Percentiles rank a stretch among this genome's conserved stretches.
Evolutionary conservation across 176 grass and related monocot species (phyloP).

Genomic region (Oropetium thomaeum): DNA sequence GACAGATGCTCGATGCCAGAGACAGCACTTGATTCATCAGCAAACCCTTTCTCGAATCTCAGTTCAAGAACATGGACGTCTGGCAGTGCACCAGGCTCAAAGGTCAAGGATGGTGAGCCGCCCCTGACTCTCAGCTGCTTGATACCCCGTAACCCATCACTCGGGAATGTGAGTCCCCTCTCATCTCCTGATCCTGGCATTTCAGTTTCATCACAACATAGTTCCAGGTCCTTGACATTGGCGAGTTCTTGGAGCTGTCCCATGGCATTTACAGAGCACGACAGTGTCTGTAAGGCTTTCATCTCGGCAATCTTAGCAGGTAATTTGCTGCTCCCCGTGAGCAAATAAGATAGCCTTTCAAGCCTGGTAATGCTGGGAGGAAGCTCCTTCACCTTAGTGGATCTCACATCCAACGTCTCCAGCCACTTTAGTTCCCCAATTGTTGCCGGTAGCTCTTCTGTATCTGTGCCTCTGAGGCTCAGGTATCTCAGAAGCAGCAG

Average conservation of each 20-base stretch:
- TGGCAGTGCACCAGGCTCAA: conserved; percentile 1
- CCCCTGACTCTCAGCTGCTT: conserved; percentile 15
- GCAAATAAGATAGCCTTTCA: conserved; percentile 24
- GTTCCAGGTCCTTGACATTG: conserved; percentile 25
- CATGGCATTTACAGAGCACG: not conserved
- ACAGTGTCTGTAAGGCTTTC: conserved; percentile 17
- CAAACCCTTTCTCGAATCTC: conserved; percentile 10
- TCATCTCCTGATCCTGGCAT: not conserved
- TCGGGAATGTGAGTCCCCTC: not conserved
- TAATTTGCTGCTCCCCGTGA: conserved; percentile 13
- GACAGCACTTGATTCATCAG: conserved; percentile 13
- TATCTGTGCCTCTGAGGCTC: conserved; percentile 38
- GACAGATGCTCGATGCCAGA: conserved; percentile 30
- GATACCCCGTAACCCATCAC: conserved; percentile 15
- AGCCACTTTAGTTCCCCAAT: conserved; percentile 42
- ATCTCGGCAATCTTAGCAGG: conserved; percentile 11
- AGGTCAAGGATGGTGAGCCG: conserved; percentile 7
- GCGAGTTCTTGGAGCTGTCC: conserved; percentile 7
- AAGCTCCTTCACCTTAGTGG: conserved; percentile 35
- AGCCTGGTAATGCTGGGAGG: conserved; percentile 30
- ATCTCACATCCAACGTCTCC: conserved; percentile 46
- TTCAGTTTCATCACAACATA: conserved; percentile 28
- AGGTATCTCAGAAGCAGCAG: conserved; percentile 44
- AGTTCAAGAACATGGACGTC: conserved; percentile 31
- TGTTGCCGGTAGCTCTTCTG: conserved; percentile 14